Evolutionary conservation across 1,284 basidiomycete species (phyloP), one percentile per base, ranked within the genome.

Genomic region (Meira nashicola): DNA sequence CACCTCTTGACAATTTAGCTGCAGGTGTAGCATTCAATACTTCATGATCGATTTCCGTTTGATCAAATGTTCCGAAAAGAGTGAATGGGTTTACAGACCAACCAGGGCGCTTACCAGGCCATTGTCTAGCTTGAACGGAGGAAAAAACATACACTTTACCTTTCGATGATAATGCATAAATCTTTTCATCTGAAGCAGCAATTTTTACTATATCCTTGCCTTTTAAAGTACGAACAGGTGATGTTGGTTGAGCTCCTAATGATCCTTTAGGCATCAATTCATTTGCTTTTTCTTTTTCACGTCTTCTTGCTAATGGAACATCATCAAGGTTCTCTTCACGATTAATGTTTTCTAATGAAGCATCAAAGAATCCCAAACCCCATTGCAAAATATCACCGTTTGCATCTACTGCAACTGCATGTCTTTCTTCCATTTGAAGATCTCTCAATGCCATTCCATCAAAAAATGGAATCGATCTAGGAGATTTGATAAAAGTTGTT

Each of bases 361-460:
- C 55, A 54, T 74, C 69, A 37, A 74, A 74, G 57, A 77, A 78
- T n/a, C 74, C 76, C 9, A 68, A 58, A 23, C 76, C 76, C 76
- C 76, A 78, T 58, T 78, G 76, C 23, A 73, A 64, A 2, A 78
- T 63, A 39, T 97, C 89, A 23, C 93, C 93, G 44, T 84, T 82
- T 2, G 86, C 72, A 54, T 78, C 76, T 8, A 77, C 73, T 0
- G 74, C 74, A 2, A 71, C 74, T 40, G 69, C 76, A 53, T 76
- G 72, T 54, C 67, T 70, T 48, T 75, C 72, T 23, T 63, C 58
- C 10, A 78, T 59, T 48, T 63, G 66, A 48, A 78, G 60, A 51
- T 76, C 73, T 23, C 76, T 71, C 39, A 77, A 56, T 10, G 73
- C 68, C 4, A 76, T 62, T 11, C 74, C 74, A 43, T 74, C 73